Percentiles rank a stretch among this genome's conserved stretches.
Conservation (phyloP, 2,329 filamentous ascomycete species). For the Aureobasidium pullulans region DNA sequence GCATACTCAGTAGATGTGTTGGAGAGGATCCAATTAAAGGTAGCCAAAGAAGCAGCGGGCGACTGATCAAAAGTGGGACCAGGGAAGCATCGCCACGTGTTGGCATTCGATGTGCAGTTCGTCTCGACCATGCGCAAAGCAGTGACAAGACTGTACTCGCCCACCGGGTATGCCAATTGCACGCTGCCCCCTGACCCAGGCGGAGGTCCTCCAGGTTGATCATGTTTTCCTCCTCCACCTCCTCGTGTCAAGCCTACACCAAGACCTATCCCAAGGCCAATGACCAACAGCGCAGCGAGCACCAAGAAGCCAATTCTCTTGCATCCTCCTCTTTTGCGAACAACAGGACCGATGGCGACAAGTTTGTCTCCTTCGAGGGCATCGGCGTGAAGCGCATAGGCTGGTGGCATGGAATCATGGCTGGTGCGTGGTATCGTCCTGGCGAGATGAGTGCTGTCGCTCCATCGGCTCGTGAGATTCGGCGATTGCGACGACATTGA, state of each 20-base stretch:
- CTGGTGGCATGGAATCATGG: constrained; percentile 14
- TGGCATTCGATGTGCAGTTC: constrained; percentile 50
- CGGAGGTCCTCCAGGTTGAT: constrained; percentile 14
- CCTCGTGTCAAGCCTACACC: constrained; percentile 24
- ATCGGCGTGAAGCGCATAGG: constrained; percentile 7
- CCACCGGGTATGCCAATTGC: constrained; percentile 48
- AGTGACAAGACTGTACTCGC: constrained; percentile 55
- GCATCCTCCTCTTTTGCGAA: constrained; percentile 29
- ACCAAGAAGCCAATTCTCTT: constrained; percentile 29
- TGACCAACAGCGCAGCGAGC: constrained; percentile 23
- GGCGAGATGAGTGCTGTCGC: background rate
- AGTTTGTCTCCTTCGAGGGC: background rate
- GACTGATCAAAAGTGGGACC: constrained; percentile 42
- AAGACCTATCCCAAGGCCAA: constrained; percentile 34
- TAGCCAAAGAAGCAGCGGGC: constrained; percentile 33
- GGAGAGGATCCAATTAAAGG: constrained; percentile 56
- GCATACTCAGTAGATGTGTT: constrained; percentile 32
- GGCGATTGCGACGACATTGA: background rate
- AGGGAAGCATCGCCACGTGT: constrained; percentile 58
- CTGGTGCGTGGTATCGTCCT: background rate
- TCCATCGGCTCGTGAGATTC: background rate
- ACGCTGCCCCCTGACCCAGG: constrained; percentile 11
- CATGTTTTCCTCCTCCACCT: background rate
- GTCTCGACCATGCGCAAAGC: constrained; percentile 48
- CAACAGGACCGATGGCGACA: background rate